Conservation (phyloP, 2,329 filamentous ascomycete species). For the Fonsecaea pedrosoi region DNA sequence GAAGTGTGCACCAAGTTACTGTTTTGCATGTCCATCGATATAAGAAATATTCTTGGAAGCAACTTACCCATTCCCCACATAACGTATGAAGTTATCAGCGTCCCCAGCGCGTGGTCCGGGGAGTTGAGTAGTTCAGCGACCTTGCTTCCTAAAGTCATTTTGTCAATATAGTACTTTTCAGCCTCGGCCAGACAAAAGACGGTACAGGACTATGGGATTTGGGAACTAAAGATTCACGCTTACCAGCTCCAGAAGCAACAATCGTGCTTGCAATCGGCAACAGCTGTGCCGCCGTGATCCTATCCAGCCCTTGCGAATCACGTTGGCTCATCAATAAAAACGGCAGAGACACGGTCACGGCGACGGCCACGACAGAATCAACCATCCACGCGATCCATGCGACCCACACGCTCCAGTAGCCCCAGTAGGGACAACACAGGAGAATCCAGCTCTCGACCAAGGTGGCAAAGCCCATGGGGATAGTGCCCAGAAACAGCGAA, state of each 20-base stretch:
- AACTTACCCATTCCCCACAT: constrained; percentile 66
- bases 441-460: constrained; percentile 70
- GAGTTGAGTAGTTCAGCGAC: constrained; percentile 64
- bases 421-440: constrained; percentile 67
- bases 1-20: neutral
- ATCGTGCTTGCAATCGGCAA: constrained; percentile 72
- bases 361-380: constrained; percentile 60
- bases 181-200: neutral
- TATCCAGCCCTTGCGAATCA: constrained; percentile 57
- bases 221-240: neutral
- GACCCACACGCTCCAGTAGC: constrained; percentile 60
- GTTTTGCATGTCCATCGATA: neutral
- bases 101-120: constrained; percentile 64
- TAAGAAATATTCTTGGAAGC: neutral
- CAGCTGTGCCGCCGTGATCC: constrained; percentile 71
- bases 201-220: too few relatives aligned
- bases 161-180: neutral
- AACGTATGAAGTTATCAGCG: constrained; percentile 70
- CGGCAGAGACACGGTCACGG: constrained; percentile 62
- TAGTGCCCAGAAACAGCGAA: constrained; percentile 71
- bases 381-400: constrained; percentile 67
- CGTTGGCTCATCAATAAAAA: constrained; percentile 50
- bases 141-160: constrained; percentile 49
- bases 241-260: constrained; percentile 69
- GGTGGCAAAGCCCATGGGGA: constrained; percentile 73